Evolutionary conservation across 208 protist genomes (phyloP).

Genomic region (Dictyostelium gargantuum): DNA sequence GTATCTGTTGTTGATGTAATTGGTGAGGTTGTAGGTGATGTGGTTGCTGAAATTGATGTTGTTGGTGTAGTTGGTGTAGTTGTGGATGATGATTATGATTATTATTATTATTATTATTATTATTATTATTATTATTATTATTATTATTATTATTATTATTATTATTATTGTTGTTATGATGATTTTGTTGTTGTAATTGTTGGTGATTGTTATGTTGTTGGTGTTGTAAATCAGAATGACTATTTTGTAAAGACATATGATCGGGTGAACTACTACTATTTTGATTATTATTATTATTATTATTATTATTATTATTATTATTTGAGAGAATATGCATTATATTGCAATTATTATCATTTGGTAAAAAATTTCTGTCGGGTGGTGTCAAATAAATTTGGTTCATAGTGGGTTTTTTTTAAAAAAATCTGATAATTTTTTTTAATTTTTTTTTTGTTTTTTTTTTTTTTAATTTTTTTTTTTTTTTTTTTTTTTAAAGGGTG

Average conservation of each 20-base stretch:
- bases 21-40: neutral
- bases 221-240: neutral
- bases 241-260: neutral
- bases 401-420: no score
- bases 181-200: neutral
- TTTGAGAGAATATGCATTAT: neutral
- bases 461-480: no score
- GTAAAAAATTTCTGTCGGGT: neutral
- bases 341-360: neutral
- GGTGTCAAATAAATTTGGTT: neutral
- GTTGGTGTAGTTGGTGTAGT: neutral
- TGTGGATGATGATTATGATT: neutral
- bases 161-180: neutral
- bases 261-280: neutral
- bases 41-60: neutral
- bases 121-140: neutral
- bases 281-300: neutral
- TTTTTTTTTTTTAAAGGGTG: no score
- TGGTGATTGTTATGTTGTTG: neutral
- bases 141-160: neutral
- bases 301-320: conserved; percentile 1
- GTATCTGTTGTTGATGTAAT: neutral
- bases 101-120: neutral
- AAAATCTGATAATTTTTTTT: no score
- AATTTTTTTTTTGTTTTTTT: no score